A percentile compares a stretch with the other conserved stretches of the same genome.
Evolutionary conservation across 1,284 basidiomycete species (phyloP).

Genomic region (Boletus mariae): DNA sequence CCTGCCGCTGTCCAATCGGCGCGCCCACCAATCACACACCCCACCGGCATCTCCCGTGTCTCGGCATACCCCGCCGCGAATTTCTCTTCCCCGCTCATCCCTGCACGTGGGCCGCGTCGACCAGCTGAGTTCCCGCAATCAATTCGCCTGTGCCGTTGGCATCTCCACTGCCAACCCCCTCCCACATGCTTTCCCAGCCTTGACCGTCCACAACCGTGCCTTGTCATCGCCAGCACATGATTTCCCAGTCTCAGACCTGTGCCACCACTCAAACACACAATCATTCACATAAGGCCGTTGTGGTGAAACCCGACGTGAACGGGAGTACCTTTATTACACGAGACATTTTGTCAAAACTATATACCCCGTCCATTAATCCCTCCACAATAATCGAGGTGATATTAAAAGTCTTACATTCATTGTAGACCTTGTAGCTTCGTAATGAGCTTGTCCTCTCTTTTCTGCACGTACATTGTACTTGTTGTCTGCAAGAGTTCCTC

Average conservation of each 20-base stretch:
- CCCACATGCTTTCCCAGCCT: neutral
- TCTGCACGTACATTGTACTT: constrained; percentile 49
- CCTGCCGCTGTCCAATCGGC: constrained; percentile 12
- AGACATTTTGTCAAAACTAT: neutral
- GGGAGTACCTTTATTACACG: neutral
- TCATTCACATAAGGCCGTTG: neutral
- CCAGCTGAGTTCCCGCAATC: constrained; percentile 1
- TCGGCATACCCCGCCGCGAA: constrained; percentile 18
- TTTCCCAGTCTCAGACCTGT: neutral
- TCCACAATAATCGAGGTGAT: neutral
- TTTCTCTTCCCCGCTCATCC: constrained; percentile 15
- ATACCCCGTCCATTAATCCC: constrained; percentile 5
- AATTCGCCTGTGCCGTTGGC: neutral
- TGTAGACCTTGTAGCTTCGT: constrained; percentile 46
- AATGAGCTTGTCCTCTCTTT: constrained; percentile 45
- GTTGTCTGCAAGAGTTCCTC: constrained; percentile 51
- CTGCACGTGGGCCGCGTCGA: constrained; percentile 4
- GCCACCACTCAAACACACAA: neutral
- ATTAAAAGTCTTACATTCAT: constrained; percentile 9
- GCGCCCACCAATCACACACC: constrained; percentile 19
- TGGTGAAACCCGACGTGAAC: neutral
- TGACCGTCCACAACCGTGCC: neutral
- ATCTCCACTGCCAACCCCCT: neutral
- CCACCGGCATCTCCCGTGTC: constrained; percentile 26
- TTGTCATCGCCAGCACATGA: neutral